phyloP scores from a whole-genome alignment of 139 green algal genomes.

The Chlamydomonas eustigma region DNA sequence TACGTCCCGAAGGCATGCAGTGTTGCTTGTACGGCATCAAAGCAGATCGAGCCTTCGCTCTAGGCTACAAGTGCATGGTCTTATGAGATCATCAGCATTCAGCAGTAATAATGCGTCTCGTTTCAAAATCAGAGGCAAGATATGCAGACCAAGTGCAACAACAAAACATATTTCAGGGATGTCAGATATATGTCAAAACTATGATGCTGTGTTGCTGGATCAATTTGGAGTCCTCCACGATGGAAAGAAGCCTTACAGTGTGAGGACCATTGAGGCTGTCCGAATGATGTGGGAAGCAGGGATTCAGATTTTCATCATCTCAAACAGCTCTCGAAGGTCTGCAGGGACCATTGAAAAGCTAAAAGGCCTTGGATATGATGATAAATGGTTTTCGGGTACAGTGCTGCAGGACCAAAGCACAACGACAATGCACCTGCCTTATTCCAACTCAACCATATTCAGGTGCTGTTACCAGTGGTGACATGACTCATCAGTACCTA shows the following conservation, averaged over 20 bases:
- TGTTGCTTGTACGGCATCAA: no score
- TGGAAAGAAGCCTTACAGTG: slow-evolving; percentile 7
- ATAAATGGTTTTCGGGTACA: slow-evolving; percentile 58
- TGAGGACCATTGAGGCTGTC: slow-evolving; percentile 62
- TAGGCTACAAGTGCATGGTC: no score
- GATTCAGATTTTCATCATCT: slow-evolving; percentile 68
- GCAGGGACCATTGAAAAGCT: slow-evolving; percentile 66
- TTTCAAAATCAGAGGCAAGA: no score
- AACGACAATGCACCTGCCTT: no score
- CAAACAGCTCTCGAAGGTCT: slow-evolving; percentile 71
- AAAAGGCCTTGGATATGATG: slow-evolving; percentile 71
- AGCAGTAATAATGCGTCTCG: no score
- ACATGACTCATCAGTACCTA: slow-evolving; percentile 68
- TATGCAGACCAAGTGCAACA: no score
- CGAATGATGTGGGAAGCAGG: slow-evolving; percentile 34
- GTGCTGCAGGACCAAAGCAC: no score
- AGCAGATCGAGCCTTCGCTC: no score
- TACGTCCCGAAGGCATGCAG: no score
- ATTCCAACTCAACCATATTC: background rate
- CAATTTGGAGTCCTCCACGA: slow-evolving; percentile 16
- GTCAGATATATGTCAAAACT: background rate
- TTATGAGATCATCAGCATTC: no score
- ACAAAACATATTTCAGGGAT: background rate
- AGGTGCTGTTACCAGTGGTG: slow-evolving; percentile 75
- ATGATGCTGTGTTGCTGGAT: slow-evolving; percentile 6